phyloP scores from a whole-genome alignment of 345 rosid species.

The Sisymbrium irio region DNA sequence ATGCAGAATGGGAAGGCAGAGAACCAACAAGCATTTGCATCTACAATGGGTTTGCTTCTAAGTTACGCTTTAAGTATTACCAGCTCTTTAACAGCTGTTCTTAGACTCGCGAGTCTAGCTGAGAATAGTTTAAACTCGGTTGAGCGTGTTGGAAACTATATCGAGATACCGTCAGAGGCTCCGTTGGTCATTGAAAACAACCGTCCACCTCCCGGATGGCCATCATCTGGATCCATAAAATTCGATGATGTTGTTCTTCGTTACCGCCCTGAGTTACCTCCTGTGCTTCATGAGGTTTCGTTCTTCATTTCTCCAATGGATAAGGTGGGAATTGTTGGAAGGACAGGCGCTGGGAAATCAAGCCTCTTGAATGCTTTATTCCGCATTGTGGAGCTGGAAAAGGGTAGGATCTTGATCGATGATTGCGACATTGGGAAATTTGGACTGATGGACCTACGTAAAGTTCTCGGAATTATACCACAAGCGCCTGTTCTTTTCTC shows the following conservation, averaged over 20 bases:
- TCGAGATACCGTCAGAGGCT: constrained; percentile 91
- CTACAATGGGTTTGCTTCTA: constrained; percentile 97
- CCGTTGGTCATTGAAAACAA: constrained; percentile 70
- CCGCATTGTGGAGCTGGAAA: constrained; percentile 89
- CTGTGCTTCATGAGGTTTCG: constrained; percentile 84
- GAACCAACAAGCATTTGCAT: constrained; percentile 87
- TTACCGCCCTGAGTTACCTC: constrained; percentile 91
- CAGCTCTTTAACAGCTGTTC: constrained; percentile 70
- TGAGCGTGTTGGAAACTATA: constrained; percentile 84
- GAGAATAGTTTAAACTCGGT: constrained; percentile 97
- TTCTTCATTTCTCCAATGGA: constrained; percentile 81
- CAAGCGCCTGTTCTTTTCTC: constrained; percentile 99
- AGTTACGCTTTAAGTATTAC: constrained; percentile 95
- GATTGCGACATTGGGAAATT: constrained; percentile 69
- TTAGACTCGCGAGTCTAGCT: constrained; percentile 96
- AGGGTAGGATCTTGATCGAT: constrained; percentile 91
- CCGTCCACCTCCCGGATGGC: constrained; percentile 99
- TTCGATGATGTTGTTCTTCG: constrained; percentile 93
- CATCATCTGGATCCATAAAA: constrained; percentile 90
- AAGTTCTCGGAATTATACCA: constrained; percentile 95
- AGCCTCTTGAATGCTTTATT: constrained; percentile 95
- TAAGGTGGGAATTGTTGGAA: constrained; percentile 97
- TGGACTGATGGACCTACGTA: constrained; percentile 88
- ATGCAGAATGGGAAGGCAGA: constrained; percentile 90
- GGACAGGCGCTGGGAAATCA: constrained; percentile 99